These are phyloP conservation scores for Colletotrichum theobromicola DNA, from an alignment of 2,329 filamentous ascomycete species.

Conservation along the genomic window DNA sequence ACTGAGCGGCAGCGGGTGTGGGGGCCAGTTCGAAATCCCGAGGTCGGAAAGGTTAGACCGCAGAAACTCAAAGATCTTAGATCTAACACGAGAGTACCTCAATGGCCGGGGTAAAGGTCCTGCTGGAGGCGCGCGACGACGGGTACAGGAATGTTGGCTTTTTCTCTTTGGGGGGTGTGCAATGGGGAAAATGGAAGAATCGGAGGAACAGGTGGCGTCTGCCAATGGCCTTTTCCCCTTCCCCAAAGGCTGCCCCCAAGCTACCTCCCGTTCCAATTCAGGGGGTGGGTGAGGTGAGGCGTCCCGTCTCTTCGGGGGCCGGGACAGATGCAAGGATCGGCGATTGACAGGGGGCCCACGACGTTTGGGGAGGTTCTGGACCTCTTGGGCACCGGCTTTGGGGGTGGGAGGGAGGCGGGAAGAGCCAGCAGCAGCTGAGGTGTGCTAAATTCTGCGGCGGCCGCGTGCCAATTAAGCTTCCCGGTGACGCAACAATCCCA, in stretches of 20 bases:
- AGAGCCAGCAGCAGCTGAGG: neutral
- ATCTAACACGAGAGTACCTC: neutral
- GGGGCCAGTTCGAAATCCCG: neutral
- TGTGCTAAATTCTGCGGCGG: neutral
- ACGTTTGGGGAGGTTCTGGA: neutral
- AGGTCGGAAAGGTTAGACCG: neutral
- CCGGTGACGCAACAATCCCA: conserved; percentile 19
- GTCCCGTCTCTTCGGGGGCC: conserved; percentile 1
- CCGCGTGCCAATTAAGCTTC: conserved; percentile 14
- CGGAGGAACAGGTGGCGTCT: conserved; percentile 20
- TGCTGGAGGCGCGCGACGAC: neutral
- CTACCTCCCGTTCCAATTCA: neutral
- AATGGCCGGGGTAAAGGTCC: neutral
- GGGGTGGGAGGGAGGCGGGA: neutral
- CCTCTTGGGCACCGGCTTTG: neutral
- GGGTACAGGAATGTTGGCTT: neutral
- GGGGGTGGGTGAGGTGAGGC: neutral
- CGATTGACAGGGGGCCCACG: conserved; percentile 7
- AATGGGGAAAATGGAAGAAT: conserved; percentile 12
- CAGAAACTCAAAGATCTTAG: neutral
- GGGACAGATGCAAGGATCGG: conserved; percentile 18
- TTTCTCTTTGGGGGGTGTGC: neutral
- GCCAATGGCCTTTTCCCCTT: neutral
- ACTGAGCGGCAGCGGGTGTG: neutral
- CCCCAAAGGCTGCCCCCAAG: neutral